These are phyloP conservation scores for Chaetomium cochliodes DNA, from an alignment of 495 filamentous ascomycete genomes.

Conservation along the genomic window DNA sequence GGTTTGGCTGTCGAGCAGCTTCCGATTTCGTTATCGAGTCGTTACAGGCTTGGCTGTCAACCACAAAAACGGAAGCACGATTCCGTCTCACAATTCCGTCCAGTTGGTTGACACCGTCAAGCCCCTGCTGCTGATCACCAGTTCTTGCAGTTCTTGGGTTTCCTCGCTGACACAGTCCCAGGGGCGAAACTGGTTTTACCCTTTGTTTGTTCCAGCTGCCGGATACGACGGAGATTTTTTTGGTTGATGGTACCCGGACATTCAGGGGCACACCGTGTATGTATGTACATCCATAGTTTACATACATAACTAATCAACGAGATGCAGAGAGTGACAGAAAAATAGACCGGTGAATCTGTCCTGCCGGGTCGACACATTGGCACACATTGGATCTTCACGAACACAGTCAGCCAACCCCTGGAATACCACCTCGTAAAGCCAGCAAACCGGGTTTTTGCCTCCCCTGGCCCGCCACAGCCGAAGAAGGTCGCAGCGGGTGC, in stretches of 20 bases:
- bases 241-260: not conserved
- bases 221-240: not conserved
- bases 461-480: not conserved
- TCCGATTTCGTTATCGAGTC: too few species aligned
- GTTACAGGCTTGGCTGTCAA: not conserved
- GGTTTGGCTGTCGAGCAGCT: too few species aligned
- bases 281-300: too few species aligned
- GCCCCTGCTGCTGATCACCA: not conserved
- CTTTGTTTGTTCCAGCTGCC: not conserved
- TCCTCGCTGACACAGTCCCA: not conserved
- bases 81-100: too few species aligned
- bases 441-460: constrained; percentile 10
- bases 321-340: too few species aligned
- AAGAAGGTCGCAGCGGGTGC: not conserved
- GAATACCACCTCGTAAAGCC: not conserved
- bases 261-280: not conserved
- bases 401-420: not conserved
- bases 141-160: too few species aligned
- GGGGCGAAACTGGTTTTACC: not conserved
- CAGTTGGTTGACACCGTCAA: too few species aligned
- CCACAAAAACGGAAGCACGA: too few species aligned
- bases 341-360: too few species aligned
- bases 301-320: too few species aligned
- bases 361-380: too few species aligned
- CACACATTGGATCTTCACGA: not conserved